Evolutionary conservation across 345 rosid genomes (phyloP), one percentile per base, ranked within the genome.

Genomic region (Salix koriyanagi): DNA sequence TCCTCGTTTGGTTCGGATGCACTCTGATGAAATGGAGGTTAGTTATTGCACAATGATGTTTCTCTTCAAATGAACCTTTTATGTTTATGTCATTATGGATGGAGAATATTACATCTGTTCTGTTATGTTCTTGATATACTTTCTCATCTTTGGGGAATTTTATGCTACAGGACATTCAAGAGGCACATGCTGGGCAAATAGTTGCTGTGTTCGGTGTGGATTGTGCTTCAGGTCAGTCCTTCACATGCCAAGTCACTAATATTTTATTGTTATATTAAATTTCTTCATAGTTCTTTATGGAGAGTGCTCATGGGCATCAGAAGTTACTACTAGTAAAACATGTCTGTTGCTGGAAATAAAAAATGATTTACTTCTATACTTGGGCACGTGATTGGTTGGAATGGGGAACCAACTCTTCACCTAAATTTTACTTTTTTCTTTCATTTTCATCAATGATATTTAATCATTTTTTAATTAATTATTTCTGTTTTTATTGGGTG

Each of bases 121-220:
- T 78, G 18, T 16, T 75, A 5, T 68, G 13, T 58, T 5, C 28
- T 79, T 36, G 58, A 21, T 26, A 7, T 76, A 61, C 70, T 44
- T 36, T 65, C 26, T 77, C 16, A 73, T 32, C 50, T 50, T 78
- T 4, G 30, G 66, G 41, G 39, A 7, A 58, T 79, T 42, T 74
- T 61, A 21, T 77, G 58, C 39, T 72, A 56, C 86, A 94, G 99
- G 99, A 96, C 85, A 96, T 92, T 86, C 99, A 89, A 89, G 94
- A 92, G 83, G 99, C 97, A 50, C 97, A 96, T 81, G 99, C 97
- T 54, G 98, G 99, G 74, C 93, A 96, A 84, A 96, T 96, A 8
- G 98, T 96, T 79, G 97, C 99, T 76, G 99, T 96, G 64, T 96
- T 96, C 86, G 99, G 98, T 67, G 88, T 96, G 64, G 99, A 96